Evolutionary conservation across 306 rosid genomes (phyloP), one percentile per base, ranked within the genome.

Genomic region (Cucumis melo): DNA sequence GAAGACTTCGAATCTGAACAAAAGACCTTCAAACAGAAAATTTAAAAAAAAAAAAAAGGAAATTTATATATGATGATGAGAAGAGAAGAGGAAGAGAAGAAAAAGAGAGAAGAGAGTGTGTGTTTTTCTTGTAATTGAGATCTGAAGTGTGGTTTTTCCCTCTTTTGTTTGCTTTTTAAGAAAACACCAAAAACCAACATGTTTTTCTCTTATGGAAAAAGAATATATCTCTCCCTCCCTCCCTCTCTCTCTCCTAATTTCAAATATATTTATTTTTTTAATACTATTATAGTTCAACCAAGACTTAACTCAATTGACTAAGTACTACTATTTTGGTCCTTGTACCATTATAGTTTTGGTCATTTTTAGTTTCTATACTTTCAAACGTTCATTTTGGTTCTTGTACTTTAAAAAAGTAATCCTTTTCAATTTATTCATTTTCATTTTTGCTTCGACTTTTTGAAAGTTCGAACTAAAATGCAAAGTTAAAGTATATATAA

Each of bases 161-260:
- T 80, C 78, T 81, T 85, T 87, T 84, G 88, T 78, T 86, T 87
- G 89, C 70, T 83, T 80, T 80, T 74, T 85, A 60, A 62, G 87
- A 87, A 83, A 92, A 87, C 83, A 86, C 89, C 90, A 87, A 89
- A 90, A 78, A 64, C 78, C 73, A 78, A 74, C 83, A 84, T 79
- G 79, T 60, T 42, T 78, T 75, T 34, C 14, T 32, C 21, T 12
- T 14, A 15, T 67, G 74, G 59, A 17, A 61, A 34, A 61, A 7
- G 6, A 27, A 27, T 27, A 27, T 27, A 61, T 81, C 73, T 82
- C 34, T 62, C 56, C 11, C 50, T 67, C 24, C 10, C 53, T 50
- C 15, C 50, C 73, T 8, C 4, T 42, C 55, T 58, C 66, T 86
- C 56, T 78, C 83, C 62, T 57, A 9, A 12, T 9, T 15, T 58